A percentile compares a stretch with the other conserved stretches of the same genome.
Evolutionary conservation across 2,329 filamentous ascomycete species (phyloP).

Genomic region (Setomelanomma holmii): DNA sequence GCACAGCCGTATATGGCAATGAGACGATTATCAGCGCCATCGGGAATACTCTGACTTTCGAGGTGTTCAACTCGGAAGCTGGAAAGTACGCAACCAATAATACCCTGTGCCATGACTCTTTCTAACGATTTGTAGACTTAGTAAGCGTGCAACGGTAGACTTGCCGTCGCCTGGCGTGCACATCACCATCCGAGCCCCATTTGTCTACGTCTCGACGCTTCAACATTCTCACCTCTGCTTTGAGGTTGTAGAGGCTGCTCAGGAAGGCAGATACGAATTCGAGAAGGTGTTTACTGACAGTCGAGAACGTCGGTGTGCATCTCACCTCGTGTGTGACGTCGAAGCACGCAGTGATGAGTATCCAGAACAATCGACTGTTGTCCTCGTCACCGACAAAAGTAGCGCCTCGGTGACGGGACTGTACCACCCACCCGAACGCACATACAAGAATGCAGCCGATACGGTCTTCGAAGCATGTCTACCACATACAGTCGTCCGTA

Average conservation of each 20-base stretch:
- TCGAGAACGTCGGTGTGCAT: slow-evolving; percentile 33
- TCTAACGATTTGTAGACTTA: slow-evolving; percentile 46
- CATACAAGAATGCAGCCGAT: slow-evolving; percentile 31
- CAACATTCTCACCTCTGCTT: slow-evolving; percentile 61
- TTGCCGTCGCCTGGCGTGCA: slow-evolving; percentile 59
- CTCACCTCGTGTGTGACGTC: slow-evolving; percentile 32
- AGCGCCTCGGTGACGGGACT: slow-evolving; percentile 39
- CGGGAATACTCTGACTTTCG: slow-evolving; percentile 36
- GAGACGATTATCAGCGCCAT: slow-evolving; percentile 32
- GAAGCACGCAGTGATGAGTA: not conserved
- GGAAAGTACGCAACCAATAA: slow-evolving; percentile 30
- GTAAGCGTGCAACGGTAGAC: slow-evolving; percentile 45
- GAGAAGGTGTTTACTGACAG: slow-evolving; percentile 39
- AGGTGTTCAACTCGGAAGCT: slow-evolving; percentile 32
- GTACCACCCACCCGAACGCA: slow-evolving; percentile 26
- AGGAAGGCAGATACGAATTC: slow-evolving; percentile 31
- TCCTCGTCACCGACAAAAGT: slow-evolving; percentile 45
- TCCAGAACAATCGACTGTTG: slow-evolving; percentile 20
- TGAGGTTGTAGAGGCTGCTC: slow-evolving; percentile 46
- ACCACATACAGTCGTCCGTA: slow-evolving; percentile 50
- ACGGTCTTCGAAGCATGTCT: slow-evolving; percentile 54
- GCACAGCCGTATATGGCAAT: slow-evolving; percentile 36
- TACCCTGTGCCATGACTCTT: no score
- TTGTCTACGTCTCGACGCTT: slow-evolving; percentile 63
- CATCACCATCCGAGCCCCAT: slow-evolving; percentile 55